These are phyloP conservation scores for Syzygium grande DNA, from an alignment of 345 rosid genomes.

Conservation along the genomic window DNA sequence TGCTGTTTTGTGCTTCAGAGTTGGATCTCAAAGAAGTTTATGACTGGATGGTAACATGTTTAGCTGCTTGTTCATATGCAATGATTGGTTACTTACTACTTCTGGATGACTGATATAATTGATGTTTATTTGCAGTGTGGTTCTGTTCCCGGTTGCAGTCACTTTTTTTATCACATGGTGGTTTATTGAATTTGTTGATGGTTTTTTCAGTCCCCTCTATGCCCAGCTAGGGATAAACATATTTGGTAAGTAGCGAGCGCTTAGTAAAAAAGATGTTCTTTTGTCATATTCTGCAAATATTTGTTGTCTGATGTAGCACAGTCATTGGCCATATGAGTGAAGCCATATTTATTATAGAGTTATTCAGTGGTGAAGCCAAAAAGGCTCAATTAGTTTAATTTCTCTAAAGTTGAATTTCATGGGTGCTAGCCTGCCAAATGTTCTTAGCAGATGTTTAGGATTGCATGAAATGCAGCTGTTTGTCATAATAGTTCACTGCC, in stretches of 20 bases:
- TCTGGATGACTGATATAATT: conserved; percentile 11
- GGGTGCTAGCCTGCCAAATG: neutral
- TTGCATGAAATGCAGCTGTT: neutral
- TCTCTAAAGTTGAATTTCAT: neutral
- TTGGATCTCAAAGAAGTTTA: conserved; percentile 69
- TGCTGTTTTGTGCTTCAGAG: conserved; percentile 64
- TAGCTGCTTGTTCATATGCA: neutral
- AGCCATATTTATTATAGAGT: neutral
- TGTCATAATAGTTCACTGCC: neutral
- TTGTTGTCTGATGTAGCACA: neutral
- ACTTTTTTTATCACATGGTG: conserved; percentile 70
- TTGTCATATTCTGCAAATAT: neutral
- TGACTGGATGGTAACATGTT: conserved; percentile 61
- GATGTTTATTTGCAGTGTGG: conserved; percentile 42
- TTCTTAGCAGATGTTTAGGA: neutral
- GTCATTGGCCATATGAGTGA: neutral
- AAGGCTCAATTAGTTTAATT: neutral
- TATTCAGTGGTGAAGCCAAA: neutral
- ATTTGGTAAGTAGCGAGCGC: conserved; percentile 33
- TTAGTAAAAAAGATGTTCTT: neutral
- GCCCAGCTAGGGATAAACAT: conserved; percentile 50
- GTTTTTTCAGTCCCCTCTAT: conserved; percentile 70
- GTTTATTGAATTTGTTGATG: conserved; percentile 67
- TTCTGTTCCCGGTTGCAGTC: conserved; percentile 66
- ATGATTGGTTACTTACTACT: neutral